These are phyloP conservation scores for Erysimum cheiranthoides DNA, from an alignment of 345 rosid genomes.

Conservation along the genomic window DNA sequence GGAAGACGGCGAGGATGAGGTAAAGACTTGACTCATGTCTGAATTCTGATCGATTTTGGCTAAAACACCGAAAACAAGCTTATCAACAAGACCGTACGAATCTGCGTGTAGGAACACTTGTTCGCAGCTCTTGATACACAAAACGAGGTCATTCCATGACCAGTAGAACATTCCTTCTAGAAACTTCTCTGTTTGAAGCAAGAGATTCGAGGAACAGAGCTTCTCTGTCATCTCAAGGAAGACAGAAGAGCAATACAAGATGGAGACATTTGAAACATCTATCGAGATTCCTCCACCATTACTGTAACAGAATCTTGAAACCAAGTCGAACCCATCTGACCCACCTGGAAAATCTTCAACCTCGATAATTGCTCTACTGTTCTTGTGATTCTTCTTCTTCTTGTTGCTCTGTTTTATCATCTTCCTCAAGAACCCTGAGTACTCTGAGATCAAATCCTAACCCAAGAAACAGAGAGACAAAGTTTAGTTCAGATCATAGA, in stretches of 20 bases:
- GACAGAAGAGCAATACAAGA: conserved; percentile 64
- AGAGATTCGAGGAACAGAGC: conserved; percentile 55
- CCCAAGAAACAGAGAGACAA: conserved; percentile 33
- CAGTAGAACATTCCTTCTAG: conserved; percentile 66
- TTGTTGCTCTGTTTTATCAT: conserved; percentile 56
- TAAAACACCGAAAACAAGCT: conserved; percentile 57
- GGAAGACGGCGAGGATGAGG: conserved; percentile 58
- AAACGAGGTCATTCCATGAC: conserved; percentile 65
- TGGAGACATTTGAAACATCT: conserved; percentile 57
- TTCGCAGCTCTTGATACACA: conserved; percentile 64
- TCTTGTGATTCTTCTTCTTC: conserved; percentile 52
- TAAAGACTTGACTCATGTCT: conserved; percentile 46
- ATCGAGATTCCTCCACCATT: conserved; percentile 56
- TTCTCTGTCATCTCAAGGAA: conserved; percentile 75
- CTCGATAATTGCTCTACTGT: conserved; percentile 49
- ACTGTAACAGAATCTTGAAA: conserved; percentile 71
- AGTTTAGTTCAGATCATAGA: background rate
- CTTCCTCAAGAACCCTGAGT: conserved; percentile 65
- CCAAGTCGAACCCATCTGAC: conserved; percentile 66
- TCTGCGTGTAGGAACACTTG: conserved; percentile 60
- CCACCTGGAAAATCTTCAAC: conserved; percentile 71
- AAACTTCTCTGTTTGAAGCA: conserved; percentile 60
- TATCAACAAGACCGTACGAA: conserved; percentile 59
- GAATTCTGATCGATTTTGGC: conserved; percentile 70
- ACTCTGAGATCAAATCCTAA: conserved; percentile 58